These are phyloP conservation scores for Trichoderma breve DNA, from an alignment of 2,329 filamentous ascomycete species.

Conservation along the genomic window DNA sequence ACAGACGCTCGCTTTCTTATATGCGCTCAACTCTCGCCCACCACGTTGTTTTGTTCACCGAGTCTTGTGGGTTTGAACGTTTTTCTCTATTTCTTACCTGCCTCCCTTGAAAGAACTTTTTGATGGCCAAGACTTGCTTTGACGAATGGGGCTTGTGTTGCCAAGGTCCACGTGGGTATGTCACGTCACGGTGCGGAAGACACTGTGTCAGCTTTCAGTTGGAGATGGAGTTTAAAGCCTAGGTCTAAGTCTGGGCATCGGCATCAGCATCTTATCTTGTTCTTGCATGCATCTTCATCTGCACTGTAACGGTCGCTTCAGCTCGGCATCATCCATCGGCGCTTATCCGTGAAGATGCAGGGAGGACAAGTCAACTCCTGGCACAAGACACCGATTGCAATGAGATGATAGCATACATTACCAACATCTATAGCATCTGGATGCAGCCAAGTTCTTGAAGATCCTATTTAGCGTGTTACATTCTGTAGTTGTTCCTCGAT, in stretches of 20 bases:
- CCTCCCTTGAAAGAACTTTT: neutral
- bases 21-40: neutral
- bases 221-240: neutral
- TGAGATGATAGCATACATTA: neutral
- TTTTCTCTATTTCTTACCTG: neutral
- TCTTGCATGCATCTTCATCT: neutral
- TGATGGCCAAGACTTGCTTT: neutral
- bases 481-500: neutral
- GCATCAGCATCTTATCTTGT: neutral
- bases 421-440: too few relatives aligned
- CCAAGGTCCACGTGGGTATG: slow-evolving; percentile 13
- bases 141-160: slow-evolving; percentile 6
- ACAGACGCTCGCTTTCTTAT: neutral
- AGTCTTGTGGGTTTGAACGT: neutral
- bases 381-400: neutral
- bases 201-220: neutral
- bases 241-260: neutral
- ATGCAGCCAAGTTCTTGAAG: too few relatives aligned
- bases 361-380: neutral
- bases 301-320: neutral
- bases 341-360: neutral
- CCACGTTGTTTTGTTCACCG: neutral
- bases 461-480: neutral
- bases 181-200: neutral
- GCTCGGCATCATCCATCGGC: neutral